phyloP scores from a whole-genome alignment of 371 early-diverging fungal genomes.

The Caulochytrium protostelioides region DNA sequence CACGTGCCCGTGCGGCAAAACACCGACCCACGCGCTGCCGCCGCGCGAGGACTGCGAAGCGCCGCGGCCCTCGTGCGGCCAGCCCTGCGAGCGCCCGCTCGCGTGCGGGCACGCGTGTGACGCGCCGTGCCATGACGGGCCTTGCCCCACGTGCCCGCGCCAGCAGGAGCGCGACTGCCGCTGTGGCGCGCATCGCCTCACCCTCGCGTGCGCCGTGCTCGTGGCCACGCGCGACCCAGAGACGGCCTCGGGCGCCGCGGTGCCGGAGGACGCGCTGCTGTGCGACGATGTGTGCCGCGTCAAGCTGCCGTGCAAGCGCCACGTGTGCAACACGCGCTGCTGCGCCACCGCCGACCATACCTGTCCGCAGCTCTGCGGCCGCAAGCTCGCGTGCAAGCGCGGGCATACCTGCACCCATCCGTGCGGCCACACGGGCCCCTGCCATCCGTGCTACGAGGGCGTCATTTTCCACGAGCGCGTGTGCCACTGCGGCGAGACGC shows the following conservation, averaged over 20 bases:
- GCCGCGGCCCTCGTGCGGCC: not conserved
- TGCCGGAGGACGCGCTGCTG: slow-evolving; percentile 4
- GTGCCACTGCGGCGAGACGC: slow-evolving; percentile 18
- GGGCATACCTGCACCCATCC: slow-evolving; percentile 15
- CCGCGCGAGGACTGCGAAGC: not conserved
- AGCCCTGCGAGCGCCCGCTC: slow-evolving; percentile 1
- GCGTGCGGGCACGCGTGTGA: not conserved
- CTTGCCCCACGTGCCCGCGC: too few relatives aligned
- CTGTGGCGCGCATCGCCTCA: too few relatives aligned
- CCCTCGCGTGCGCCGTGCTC: too few relatives aligned
- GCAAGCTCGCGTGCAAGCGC: slow-evolving; percentile 12
- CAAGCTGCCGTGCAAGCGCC: slow-evolving; percentile 13
- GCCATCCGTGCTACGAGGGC: slow-evolving; percentile 23
- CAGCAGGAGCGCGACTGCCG: too few relatives aligned
- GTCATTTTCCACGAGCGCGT: slow-evolving; percentile 20
- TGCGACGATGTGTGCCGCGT: slow-evolving; percentile 13
- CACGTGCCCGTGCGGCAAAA: too few relatives aligned
- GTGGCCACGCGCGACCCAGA: too few relatives aligned
- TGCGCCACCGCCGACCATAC: slow-evolving; percentile 13
- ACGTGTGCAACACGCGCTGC: slow-evolving; percentile 14
- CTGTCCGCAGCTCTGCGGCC: slow-evolving; percentile 16
- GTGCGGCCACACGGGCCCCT: slow-evolving; percentile 18
- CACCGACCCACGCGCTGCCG: not conserved
- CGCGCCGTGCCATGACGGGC: slow-evolving; percentile 2
- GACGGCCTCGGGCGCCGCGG: too few relatives aligned